These are phyloP conservation scores for Solanum tarijense DNA, from an alignment of 257 asterid genomes.

Conservation along the genomic window DNA sequence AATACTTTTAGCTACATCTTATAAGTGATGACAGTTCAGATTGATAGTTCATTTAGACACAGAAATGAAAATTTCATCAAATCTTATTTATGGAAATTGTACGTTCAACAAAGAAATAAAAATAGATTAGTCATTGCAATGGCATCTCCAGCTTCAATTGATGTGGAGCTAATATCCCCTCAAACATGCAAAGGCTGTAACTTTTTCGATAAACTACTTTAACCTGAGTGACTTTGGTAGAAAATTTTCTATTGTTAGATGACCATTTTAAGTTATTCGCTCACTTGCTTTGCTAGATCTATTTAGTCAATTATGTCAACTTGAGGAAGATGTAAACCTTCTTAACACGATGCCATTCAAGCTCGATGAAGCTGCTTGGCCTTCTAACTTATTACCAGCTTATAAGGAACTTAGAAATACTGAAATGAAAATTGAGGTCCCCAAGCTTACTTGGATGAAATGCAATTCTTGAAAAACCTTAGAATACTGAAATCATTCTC, in stretches of 20 bases:
- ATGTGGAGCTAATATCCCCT: neutral
- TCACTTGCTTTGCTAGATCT: conserved; percentile 65
- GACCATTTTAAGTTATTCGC: conserved; percentile 21
- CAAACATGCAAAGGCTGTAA: neutral
- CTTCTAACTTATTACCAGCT: conserved; percentile 39
- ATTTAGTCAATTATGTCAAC: conserved; percentile 49
- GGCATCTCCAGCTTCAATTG: neutral
- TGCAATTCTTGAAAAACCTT: neutral
- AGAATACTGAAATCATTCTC: neutral
- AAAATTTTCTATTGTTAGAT: neutral
- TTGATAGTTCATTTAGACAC: neutral
- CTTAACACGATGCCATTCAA: conserved; percentile 50
- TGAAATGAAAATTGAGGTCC: conserved; percentile 43
- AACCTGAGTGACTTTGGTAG: neutral
- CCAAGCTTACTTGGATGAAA: conserved; percentile 23
- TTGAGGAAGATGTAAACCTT: conserved; percentile 50
- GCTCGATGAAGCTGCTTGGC: conserved; percentile 77
- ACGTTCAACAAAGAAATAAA: neutral
- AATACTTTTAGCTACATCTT: neutral
- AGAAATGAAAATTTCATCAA: neutral
- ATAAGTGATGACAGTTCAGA: neutral
- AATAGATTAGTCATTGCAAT: neutral
- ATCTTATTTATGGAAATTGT: too few relatives aligned
- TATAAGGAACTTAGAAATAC: conserved; percentile 33
- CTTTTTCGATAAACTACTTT: neutral